These are phyloP conservation scores for Carex sylvatica DNA, from an alignment of 202 grass and related monocot genomes.

Conservation along the genomic window DNA sequence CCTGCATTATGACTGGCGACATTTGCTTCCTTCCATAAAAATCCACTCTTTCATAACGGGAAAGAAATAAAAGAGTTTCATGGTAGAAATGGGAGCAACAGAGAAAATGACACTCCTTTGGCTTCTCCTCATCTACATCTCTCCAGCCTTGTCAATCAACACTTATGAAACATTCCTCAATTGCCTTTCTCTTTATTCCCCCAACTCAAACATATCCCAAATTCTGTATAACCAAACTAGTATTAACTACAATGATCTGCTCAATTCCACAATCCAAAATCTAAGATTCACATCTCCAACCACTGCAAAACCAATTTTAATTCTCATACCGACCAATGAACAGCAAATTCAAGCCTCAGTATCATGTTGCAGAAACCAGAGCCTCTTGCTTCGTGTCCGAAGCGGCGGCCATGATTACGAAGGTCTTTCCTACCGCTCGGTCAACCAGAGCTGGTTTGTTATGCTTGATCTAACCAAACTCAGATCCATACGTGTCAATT, in stretches of 20 bases:
- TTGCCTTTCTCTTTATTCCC: constrained; percentile 43
- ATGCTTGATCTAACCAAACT: constrained; percentile 54
- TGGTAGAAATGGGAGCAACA: neutral
- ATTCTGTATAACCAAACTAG: constrained; percentile 38
- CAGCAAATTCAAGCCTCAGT: constrained; percentile 44
- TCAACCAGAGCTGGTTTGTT: constrained; percentile 24
- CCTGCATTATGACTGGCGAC: neutral
- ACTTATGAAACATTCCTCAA: constrained; percentile 38
- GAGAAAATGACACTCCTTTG: neutral
- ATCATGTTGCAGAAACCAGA: constrained; percentile 35
- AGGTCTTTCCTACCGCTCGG: constrained; percentile 66
- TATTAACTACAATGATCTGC: constrained; percentile 30
- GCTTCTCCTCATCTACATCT: constrained; percentile 13
- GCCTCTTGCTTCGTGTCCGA: constrained; percentile 42
- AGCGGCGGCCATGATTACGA: constrained; percentile 81
- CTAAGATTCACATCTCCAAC: constrained; percentile 45
- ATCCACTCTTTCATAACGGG: neutral
- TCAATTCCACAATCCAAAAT: constrained; percentile 63
- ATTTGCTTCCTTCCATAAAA: neutral
- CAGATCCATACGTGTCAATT: constrained; percentile 36
- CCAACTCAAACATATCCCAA: constrained; percentile 32
- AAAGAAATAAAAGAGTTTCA: neutral
- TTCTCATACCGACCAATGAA: constrained; percentile 44
- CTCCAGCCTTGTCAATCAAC: constrained; percentile 19
- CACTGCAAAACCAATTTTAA: constrained; percentile 38